Evolutionary conservation across 768 basidiomycete species (phyloP).

Genomic region (Lactifluus subvellereus): DNA sequence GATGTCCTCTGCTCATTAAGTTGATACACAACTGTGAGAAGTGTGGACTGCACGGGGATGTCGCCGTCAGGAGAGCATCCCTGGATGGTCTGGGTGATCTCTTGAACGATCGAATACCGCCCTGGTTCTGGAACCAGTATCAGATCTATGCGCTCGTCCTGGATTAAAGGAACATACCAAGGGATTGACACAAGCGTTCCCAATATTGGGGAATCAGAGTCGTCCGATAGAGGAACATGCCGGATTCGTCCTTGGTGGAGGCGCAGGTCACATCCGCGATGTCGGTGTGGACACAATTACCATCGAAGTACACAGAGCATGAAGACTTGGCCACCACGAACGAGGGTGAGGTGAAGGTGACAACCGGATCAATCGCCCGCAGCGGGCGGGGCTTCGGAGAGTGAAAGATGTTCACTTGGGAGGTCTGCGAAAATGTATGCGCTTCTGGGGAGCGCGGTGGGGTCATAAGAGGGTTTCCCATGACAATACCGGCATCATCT

Average conservation of each 20-base stretch:
- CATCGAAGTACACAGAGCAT: slow-evolving; percentile 50
- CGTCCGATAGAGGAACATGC: slow-evolving; percentile 49
- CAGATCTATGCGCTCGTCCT: neutral
- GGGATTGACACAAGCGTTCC: slow-evolving; percentile 48
- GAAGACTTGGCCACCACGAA: slow-evolving; percentile 46
- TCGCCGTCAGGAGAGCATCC: slow-evolving; percentile 15
- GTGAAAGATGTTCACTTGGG: slow-evolving; percentile 26
- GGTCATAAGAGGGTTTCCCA: slow-evolving; percentile 19
- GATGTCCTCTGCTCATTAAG: slow-evolving; percentile 23
- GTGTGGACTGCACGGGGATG: slow-evolving; percentile 14
- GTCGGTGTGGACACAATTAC: slow-evolving; percentile 48
- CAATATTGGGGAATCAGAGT: slow-evolving; percentile 60
- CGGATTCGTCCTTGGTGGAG: slow-evolving; percentile 10
- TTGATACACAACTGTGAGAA: slow-evolving; percentile 29
- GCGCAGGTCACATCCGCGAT: slow-evolving; percentile 27
- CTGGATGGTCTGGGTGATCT: slow-evolving; percentile 37
- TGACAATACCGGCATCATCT: slow-evolving; percentile 20
- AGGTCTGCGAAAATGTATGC: slow-evolving; percentile 12
- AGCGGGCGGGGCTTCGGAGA: slow-evolving; percentile 44
- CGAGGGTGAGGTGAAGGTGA: slow-evolving; percentile 52
- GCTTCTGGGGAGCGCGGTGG: slow-evolving; percentile 23
- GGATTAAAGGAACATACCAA: slow-evolving; percentile 38
- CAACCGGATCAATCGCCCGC: slow-evolving; percentile 56
- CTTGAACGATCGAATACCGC: slow-evolving; percentile 59
- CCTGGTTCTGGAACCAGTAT: slow-evolving; percentile 49